A percentile compares a stretch with the other conserved stretches of the same genome.
phyloP scores from a whole-genome alignment of 495 filamentous ascomycete genomes.

The Cairneyella variabilis region DNA sequence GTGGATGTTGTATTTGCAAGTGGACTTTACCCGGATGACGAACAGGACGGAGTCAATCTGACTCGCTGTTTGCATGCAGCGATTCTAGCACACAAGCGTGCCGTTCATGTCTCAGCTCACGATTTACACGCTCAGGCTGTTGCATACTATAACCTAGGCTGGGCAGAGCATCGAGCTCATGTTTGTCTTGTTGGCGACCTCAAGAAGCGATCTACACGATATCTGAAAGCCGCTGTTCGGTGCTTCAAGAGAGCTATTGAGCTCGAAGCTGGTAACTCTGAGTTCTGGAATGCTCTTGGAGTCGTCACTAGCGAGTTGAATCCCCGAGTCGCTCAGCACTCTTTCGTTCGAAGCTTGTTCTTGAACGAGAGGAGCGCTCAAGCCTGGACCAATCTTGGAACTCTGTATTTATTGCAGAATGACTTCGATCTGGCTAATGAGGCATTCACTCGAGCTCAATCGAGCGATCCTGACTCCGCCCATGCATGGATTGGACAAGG shows the following conservation, averaged over 20 bases:
- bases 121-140: slow-evolving; percentile 92
- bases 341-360: slow-evolving; percentile 87
- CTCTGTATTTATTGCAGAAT: slow-evolving; percentile 78
- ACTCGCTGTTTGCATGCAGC: slow-evolving; percentile 55
- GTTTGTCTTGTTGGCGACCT: slow-evolving; percentile 47
- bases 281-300: slow-evolving; percentile 97
- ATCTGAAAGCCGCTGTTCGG: slow-evolving; percentile 75
- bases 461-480: slow-evolving; percentile 86
- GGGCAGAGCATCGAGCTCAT: slow-evolving; percentile 83
- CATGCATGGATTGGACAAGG: slow-evolving; percentile 95
- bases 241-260: slow-evolving; percentile 98
- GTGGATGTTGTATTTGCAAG: slow-evolving; percentile 40
- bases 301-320: slow-evolving; percentile 83
- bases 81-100: slow-evolving; percentile 83
- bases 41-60: slow-evolving; percentile 42
- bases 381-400: slow-evolving; percentile 86
- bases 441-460: slow-evolving; percentile 87
- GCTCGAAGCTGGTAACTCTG: slow-evolving; percentile 87
- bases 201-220: slow-evolving; percentile 51
- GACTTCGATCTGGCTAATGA: slow-evolving; percentile 81
- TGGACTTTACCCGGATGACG: slow-evolving; percentile 38
- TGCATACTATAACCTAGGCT: slow-evolving; percentile 94
- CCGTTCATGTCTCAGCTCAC: slow-evolving; percentile 65
- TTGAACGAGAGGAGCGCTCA: slow-evolving; percentile 84
- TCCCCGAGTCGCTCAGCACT: slow-evolving; percentile 85